Base-by-base conservation (phyloP, 2,329 filamentous ascomycete genomes). In the Didymella glomerata region DNA sequence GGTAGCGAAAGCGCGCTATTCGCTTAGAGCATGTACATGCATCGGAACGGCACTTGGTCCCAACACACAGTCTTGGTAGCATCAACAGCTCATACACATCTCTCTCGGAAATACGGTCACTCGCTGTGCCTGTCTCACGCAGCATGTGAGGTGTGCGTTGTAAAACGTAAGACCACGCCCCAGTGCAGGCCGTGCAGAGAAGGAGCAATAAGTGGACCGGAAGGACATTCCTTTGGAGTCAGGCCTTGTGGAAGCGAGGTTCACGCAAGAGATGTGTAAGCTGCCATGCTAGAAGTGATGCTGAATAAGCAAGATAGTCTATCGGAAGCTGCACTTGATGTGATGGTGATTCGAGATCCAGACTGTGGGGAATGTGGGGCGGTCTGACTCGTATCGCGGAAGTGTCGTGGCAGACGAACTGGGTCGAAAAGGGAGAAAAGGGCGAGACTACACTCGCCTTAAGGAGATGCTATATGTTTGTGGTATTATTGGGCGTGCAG, bases 241-340 rank as follows among this genome's bases (percentile, higher is more conserved):
- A 18, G 36, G 14, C 25, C 13, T 22, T n/a, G n/a, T 36, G 40
- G 8, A 50, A 34, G 27, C 38, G 48, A 28, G 22, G 18, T 34
- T 4, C 32, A 16, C 5, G 32, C 13, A 4, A 16, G 7, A 16
- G 14, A n/a, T 24, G 14, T 22, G 45, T 40, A 50, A 46, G 50
- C 46, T 40, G 41, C 24, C 14, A 18, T 27, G 20, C 18, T n/a
- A 16, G 44, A 40, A 25, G 22, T n/a, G 20, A 48, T 27, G 41
- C 42, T 48, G 36, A 38, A 44, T 49, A 28, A 14, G n/a, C 30
- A 53, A 14, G 5, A 14, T n/a, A 32, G 30, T 14, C 13, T 32
- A 32, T 59, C 56, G 56, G 56, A 59, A 59, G 56, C 46, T 51
- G 56, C 56, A 59, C 50, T 59, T 34, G 30, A 50, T 14, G 6